Base-by-base conservation (phyloP, 2,329 filamentous ascomycete genomes). In the Rugonectria rugulosa region DNA sequence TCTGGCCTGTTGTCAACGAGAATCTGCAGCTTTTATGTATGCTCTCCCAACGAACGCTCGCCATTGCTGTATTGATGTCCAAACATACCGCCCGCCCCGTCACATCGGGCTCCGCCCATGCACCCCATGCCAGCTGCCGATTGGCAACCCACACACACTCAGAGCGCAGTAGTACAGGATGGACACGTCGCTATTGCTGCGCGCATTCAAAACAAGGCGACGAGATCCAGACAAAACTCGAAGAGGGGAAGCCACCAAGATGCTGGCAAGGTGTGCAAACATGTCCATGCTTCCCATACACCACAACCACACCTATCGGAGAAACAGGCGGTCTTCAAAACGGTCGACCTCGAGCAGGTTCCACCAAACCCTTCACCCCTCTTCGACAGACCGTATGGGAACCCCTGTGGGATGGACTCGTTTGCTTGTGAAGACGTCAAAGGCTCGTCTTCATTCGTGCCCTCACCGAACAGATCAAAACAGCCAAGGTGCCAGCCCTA, bases 41-140 rank as follows among this genome's bases (percentile, higher is more conserved):
- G 54, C 48, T 52, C 53, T 64, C 63, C 64, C 63, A 67, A 64
- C 64, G 59, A 65, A 64, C 65, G 29, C 63, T 68, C 57, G 57
- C 60, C 46, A 60, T 50, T 61, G 57, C 55, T 68, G 67, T 70
- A 58, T 70, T 68, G 66, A 67, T 68, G 66, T 68, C 68, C 67
- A 70, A 70, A 63, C 61, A 64, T 57, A n/a, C 45, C 56, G 51
- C 53, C 57, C 60, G 59, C 63, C 65, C 62, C 55, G 65, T 68
- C 62, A 60, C 65, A 64, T 66, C 60, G 60, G 66, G 60, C 66
- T 62, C 63, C 60, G 62, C 53, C 54, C n/a, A n/a, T 62, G 57
- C 48, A 64, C 63, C 60, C 59, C 59, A 56, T 63, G 45, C 57
- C 53, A 53, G 58, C 50, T 61, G 56, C 65, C 65, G 66, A 70